Conservation (phyloP, 768 basidiomycete species). For the Dictyophora rubrovolvata region DNA sequence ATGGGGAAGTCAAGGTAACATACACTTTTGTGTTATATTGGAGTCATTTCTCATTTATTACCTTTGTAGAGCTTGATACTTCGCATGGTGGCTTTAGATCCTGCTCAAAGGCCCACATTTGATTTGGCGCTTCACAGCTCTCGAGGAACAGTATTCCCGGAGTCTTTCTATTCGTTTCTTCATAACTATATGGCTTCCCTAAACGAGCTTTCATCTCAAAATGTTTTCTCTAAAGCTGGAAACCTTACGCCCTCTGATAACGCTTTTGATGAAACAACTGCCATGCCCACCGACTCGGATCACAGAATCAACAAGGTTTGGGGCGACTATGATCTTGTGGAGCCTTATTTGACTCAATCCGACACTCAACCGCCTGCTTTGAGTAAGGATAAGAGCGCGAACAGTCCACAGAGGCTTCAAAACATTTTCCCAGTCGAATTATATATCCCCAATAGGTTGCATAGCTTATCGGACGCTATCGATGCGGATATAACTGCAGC, state of each 20-base stretch:
- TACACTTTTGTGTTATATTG: not conserved
- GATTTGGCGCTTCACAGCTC: conserved; percentile 65
- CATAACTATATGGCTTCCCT: conserved; percentile 80
- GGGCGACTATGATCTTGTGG: conserved; percentile 78
- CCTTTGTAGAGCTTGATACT: conserved; percentile 65
- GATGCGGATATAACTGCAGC: conserved; percentile 36
- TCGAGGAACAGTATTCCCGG: conserved; percentile 76
- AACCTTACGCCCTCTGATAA: conserved; percentile 21
- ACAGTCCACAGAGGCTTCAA: conserved; percentile 23
- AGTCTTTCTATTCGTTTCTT: conserved; percentile 90
- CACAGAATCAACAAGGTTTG: conserved; percentile 73
- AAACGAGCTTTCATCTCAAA: conserved; percentile 50
- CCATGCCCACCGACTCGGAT: conserved; percentile 74
- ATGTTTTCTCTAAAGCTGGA: conserved; percentile 30
- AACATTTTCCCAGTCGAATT: conserved; percentile 73
- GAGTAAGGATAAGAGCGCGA: conserved; percentile 10
- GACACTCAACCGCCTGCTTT: not conserved
- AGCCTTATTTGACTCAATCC: conserved; percentile 48
- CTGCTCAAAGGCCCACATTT: conserved; percentile 68
- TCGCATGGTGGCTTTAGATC: conserved; percentile 82
- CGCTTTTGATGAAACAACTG: conserved; percentile 21
- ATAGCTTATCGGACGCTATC: conserved; percentile 30
- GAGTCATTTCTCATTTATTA: conserved; percentile 10
- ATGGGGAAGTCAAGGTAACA: conserved; percentile 71
- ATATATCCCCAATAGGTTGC: conserved; percentile 55